Evolutionary conservation across 306 rosid genomes (phyloP), one percentile per base, ranked within the genome.

Genomic region (peach (Prunus persica)): DNA sequence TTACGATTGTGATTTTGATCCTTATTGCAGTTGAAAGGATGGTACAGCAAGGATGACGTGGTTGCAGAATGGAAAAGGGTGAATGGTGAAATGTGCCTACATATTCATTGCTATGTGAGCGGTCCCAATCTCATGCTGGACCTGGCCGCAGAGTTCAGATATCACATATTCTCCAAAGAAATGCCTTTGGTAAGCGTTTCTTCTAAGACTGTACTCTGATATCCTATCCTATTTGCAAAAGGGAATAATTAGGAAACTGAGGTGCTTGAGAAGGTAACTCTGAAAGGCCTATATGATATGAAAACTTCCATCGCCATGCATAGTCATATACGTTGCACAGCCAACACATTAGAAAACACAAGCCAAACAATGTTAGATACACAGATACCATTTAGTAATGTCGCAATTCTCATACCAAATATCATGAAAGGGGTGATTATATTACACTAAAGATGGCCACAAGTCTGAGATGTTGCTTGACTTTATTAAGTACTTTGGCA

Each of bases 41-140:
- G 98, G 98, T 92, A 94, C 27, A 87, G 84, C 73, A 92, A 89
- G 87, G 98, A 94, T 78, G 98, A 94, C 80, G 97, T 94, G 75
- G 97, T 94, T 47, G 98, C 97, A 28, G 98, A 92, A 82, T 94
- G 98, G 98, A 94, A 94, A 89, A 90, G 86, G 81, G 98, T 94
- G 76, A 87, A 88, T 54, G 91, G 86, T 62, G 96, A 94, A 73
- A 83, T 92, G 96, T 94, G 95, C 79, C 85, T 94, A 18, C 96
- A 94, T 84, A 84, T 94, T 66, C 98, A 92, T 85, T 94, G 98
- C 88, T 92, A 87, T 82, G 96, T 94, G 65, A 90, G 98, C 73
- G 98, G 98, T 75, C 98, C 97, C 3, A 89, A 89, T 78, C 84
- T 87, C 65, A 84, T 90, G 81, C 79, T 84, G 5, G 92, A 94